Percentiles rank a stretch among this genome's conserved stretches.
phyloP scores from a whole-genome alignment of 2,329 filamentous ascomycete species.

The Neofusicoccum sp. region DNA sequence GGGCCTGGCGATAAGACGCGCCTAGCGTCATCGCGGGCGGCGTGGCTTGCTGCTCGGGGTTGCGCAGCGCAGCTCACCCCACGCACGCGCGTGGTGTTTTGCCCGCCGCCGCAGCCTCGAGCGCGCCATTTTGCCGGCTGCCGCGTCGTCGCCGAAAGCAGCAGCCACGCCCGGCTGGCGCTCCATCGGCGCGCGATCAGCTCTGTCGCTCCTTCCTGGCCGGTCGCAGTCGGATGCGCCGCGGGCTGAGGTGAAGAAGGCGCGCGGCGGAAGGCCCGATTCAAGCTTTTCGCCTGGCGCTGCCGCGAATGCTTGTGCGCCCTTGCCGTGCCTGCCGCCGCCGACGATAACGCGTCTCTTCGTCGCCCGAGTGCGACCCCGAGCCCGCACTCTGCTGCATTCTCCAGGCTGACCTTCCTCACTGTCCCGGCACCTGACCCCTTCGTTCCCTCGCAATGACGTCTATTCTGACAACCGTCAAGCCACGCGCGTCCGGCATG shows the following conservation, averaged over 20 bases:
- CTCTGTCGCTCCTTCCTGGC: background rate
- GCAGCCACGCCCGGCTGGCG: too few relatives aligned
- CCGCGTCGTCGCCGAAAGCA: too few relatives aligned
- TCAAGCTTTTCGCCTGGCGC: constrained; percentile 14
- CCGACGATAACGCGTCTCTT: background rate
- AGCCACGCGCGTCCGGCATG: too few relatives aligned
- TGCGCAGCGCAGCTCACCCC: too few relatives aligned
- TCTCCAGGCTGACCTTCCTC: background rate
- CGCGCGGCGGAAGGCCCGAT: constrained; percentile 2
- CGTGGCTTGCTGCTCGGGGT: background rate
- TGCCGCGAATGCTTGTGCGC: constrained; percentile 12
- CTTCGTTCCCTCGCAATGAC: background rate
- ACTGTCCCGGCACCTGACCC: background rate
- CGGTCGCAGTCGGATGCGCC: background rate
- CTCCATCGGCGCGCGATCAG: background rate
- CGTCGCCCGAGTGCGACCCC: background rate
- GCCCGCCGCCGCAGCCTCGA: too few relatives aligned
- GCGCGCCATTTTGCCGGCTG: too few relatives aligned
- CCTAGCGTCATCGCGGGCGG: background rate
- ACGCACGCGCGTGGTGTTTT: too few relatives aligned
- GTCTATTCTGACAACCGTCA: too few relatives aligned
- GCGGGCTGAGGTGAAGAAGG: background rate
- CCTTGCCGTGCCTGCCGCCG: background rate
- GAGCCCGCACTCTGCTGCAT: background rate
- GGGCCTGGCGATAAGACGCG: constrained; percentile 1